Base-by-base conservation (phyloP, 179 eudicot genomes). In the Nepenthes alata region DNA sequence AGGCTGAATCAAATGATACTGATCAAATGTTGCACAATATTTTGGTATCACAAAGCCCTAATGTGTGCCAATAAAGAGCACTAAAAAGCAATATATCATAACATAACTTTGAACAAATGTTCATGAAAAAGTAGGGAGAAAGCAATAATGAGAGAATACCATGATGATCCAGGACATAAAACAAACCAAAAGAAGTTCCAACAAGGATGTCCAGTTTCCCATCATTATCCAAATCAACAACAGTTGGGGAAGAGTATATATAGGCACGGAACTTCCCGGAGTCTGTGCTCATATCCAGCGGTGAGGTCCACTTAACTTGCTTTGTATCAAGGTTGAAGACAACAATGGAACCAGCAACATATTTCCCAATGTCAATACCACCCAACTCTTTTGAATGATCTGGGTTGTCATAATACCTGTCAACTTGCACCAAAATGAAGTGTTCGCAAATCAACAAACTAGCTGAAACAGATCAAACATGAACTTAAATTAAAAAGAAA, bases 301-400 rank as follows among this genome's bases (percentile, higher is more conserved):
- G 76, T 59, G 74, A 63, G 61, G 78, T 78, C 99, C 99, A 94
- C 76, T 94, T 94, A 62, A 94, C 94, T 83, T 94, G 94, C 80
- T 85, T 90, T n/a, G 99, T 90, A 52, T 87, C 86, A 34, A 94
- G 94, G 77, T 94, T 90, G 73, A 90, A 94, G 65, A 90, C 99
- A 70, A 90, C 99, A 68, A 94, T 87, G 66, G 91, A 88, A 64
- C 91, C 85, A 65, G 89, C 97, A 70, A 94, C 89, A 78, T 94
- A 94, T 66, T 94, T 94, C 59, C 87, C 94, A 55, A 90, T 87
- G 62, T 90, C 97, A 65, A 89, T 82, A 59, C 82, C 99, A 71
- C 86, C 96, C 72, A 94, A 86, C 51, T 94, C 97, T 74, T 90
- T 90, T 53, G 79, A 74, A 79, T 85, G 90, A 78, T 94, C 99